Evolutionary conservation across 2,329 filamentous ascomycete genomes (phyloP).

Genomic region (Fusarium sp.): DNA sequence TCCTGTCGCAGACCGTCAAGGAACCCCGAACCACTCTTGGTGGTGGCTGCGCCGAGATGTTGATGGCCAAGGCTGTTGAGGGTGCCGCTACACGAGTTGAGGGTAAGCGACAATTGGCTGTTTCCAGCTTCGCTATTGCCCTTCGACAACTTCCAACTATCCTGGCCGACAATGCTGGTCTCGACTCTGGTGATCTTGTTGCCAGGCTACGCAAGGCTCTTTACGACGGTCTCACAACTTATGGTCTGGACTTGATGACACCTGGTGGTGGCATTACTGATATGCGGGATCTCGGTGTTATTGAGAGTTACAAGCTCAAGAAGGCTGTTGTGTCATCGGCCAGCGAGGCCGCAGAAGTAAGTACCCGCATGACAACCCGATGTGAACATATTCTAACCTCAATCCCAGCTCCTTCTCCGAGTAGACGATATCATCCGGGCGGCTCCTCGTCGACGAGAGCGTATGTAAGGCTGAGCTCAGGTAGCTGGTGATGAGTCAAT

Average conservation of each 20-base stretch:
- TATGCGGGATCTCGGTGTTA: conserved; percentile 94
- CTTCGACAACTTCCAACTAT: conserved; percentile 95
- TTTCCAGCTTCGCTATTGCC: conserved; percentile 88
- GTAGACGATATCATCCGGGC: conserved; percentile 98
- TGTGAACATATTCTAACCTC: conserved; percentile 35
- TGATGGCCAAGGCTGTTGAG: conserved; percentile 98
- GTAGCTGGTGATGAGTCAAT: conserved; percentile 40
- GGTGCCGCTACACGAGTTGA: conserved; percentile 92
- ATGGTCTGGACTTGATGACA: conserved; percentile 87
- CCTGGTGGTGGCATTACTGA: conserved; percentile 93
- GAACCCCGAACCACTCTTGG: conserved; percentile 95
- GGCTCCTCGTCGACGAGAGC: conserved; percentile 73
- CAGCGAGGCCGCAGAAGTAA: conserved; percentile 94
- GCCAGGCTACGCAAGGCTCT: conserved; percentile 91
- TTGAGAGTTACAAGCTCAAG: conserved; percentile 99
- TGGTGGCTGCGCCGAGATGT: conserved; percentile 97
- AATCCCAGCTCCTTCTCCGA: conserved; percentile 80
- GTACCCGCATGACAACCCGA: conserved; percentile 44
- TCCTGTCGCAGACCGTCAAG: conserved; percentile 95
- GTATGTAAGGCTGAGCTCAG: conserved; percentile 50
- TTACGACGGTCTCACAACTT: conserved; percentile 93
- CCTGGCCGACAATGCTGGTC: conserved; percentile 94
- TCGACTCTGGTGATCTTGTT: conserved; percentile 95
- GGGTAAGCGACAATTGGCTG: conserved; percentile 95
- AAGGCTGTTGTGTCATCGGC: conserved; percentile 96